These are phyloP conservation scores for Rhizopogon rudus DNA, from an alignment of 768 basidiomycete genomes.

Conservation along the genomic window DNA sequence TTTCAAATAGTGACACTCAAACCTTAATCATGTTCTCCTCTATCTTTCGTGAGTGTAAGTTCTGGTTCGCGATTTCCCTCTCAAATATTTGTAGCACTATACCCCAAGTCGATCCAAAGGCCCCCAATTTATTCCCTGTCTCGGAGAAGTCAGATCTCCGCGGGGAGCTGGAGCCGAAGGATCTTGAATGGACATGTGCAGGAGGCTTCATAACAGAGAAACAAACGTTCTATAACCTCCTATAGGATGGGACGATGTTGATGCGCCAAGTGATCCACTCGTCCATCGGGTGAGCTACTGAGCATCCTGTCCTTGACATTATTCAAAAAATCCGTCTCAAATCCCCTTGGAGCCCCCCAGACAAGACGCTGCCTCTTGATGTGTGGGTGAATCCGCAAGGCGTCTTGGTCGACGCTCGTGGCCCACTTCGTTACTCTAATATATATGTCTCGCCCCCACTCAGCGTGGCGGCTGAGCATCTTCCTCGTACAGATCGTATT, in stretches of 20 bases:
- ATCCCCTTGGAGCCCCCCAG: constrained; percentile 26
- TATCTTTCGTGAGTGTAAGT: constrained; percentile 59
- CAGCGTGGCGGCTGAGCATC: not conserved
- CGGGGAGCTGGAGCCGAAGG: constrained; percentile 70
- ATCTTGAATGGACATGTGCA: constrained; percentile 79
- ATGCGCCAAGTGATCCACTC: constrained; percentile 89
- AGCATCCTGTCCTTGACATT: constrained; percentile 25
- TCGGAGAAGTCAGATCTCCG: constrained; percentile 58
- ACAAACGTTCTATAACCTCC: constrained; percentile 78
- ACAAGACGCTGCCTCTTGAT: constrained; percentile 1
- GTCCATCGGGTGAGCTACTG: constrained; percentile 60
- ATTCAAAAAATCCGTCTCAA: constrained; percentile 11
- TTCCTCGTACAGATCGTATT: not conserved
- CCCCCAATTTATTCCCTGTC: constrained; percentile 83
- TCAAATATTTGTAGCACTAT: constrained; percentile 38
- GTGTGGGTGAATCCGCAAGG: constrained; percentile 23
- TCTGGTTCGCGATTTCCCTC: not conserved
- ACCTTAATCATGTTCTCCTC: constrained; percentile 66
- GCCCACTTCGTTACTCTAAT: constrained; percentile 7
- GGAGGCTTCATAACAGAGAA: constrained; percentile 90
- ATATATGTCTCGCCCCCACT: not conserved
- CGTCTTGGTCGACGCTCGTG: constrained; percentile 9
- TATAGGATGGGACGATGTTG: constrained; percentile 73
- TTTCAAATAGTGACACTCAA: not conserved
- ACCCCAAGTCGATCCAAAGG: constrained; percentile 54